phyloP scores from a whole-genome alignment of 2,329 filamentous ascomycete species.

The Calonectria hongkongensis region DNA sequence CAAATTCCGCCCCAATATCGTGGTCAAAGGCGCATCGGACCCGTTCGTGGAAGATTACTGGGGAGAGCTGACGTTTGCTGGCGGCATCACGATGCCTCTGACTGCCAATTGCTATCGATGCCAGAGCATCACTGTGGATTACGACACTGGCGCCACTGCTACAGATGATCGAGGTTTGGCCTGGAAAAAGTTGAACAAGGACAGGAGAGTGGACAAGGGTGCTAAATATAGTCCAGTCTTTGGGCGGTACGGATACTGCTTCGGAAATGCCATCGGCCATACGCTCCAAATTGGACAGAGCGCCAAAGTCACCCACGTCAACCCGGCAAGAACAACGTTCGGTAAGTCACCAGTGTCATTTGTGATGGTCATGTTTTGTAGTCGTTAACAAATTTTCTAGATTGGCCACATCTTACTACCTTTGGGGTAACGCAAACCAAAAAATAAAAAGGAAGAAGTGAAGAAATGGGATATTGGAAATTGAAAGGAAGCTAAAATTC shows the following conservation, averaged over 20 bases:
- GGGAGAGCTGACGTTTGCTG: conserved; percentile 46
- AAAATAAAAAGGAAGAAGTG: background rate
- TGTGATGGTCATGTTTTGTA: rapidly evolving
- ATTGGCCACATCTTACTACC: conserved; percentile 46
- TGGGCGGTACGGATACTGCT: conserved; percentile 52
- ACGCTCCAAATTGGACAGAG: conserved; percentile 39
- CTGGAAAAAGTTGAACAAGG: conserved; percentile 54
- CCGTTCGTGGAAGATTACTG: conserved; percentile 50
- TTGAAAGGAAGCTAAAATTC: background rate
- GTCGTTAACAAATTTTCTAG: conserved; percentile 25
- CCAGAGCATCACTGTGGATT: conserved; percentile 53
- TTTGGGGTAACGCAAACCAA: conserved; percentile 46
- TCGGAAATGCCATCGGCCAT: conserved; percentile 35
- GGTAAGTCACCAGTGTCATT: conserved; percentile 35
- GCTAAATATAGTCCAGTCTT: conserved; percentile 53
- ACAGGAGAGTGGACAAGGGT: conserved; percentile 49
- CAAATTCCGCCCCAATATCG: conserved; percentile 53
- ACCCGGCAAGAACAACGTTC: conserved; percentile 45
- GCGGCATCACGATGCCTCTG: conserved; percentile 45
- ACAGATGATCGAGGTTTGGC: conserved; percentile 45
- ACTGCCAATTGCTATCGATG: conserved; percentile 52
- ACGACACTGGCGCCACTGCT: conserved; percentile 47
- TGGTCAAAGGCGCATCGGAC: conserved; percentile 45
- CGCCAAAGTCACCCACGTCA: conserved; percentile 41
- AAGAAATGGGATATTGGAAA: background rate